Evolutionary conservation across 2,329 filamentous ascomycete genomes (phyloP), one percentile per base, ranked within the genome.

Genomic region (Pseudogymnoascus sp.): DNA sequence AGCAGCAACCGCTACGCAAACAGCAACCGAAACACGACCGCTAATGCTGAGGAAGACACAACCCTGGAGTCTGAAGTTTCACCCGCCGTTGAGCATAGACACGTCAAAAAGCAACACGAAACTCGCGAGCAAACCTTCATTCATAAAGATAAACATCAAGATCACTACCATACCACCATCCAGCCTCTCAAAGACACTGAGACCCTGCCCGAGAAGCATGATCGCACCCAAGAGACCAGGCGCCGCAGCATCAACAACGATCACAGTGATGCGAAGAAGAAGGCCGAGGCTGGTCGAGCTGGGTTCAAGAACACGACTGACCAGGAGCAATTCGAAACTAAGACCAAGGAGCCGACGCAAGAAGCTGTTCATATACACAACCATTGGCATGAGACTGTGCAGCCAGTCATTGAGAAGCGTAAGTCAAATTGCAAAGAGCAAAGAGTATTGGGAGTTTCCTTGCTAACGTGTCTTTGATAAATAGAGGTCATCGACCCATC

Each of bases 21-120:
- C 45, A 29, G 21, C 47, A 21, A 60, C 47, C 60, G 39, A 14
- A 31, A 39, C 26, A 54, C 64, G 26, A 29, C 34, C 39, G 31
- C 42, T 18, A 51, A n/a, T 10, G n/a, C 23, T 1, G 64, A 63
- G n/a, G 64, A 57, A 42, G 65, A 68, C 51, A 64, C 57, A 45
- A 67, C 66, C 1, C 65, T 68, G 23, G 64, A 66, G 34, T 45
- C 59, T 14, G 11, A 66, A 23, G 61, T 67, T 37, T 62, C 62
- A 3, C 66, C 66, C 11, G 65, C 65, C 5, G 66, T 68, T 40
- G 65, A 68, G 51, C 65, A 68, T 60, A 67, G 47, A n/a, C 66
- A 68, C 61, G 63, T 68, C 60, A 68, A 67, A 36, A 68, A 67
- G 31, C 51, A 57, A 7, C 51, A 57, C 16, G 51, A 57, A 18